Evolutionary conservation across 257 asterid species (phyloP), one percentile per base, ranked within the genome.

Genomic region (Paraleonurus japonicus): DNA sequence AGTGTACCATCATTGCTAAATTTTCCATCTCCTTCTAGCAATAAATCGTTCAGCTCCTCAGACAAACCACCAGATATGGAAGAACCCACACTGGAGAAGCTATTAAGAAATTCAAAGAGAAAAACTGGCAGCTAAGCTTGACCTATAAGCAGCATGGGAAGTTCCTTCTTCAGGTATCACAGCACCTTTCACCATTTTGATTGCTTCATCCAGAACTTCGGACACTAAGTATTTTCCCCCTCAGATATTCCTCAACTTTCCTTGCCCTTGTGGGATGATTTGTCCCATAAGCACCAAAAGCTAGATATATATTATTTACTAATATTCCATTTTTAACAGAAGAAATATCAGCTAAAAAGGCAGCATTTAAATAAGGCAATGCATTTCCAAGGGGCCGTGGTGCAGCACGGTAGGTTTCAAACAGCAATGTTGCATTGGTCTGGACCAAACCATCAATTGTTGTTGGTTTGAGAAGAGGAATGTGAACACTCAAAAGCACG

Each of bases 331-430:
- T 47, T 30, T 20, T 47, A 45, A 28, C 48, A 12, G 48, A 60
- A 30, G 37, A 60, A 45, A 71, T 26, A 47, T 71, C 69, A 19
- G 62, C 76, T 45, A 71, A 71, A 30, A 71, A 60, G 61, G 76
- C 76, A 27, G 76, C 76, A 71, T 71, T 71, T 13, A 71, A 28
- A 47, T 71, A 71, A 0, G 76, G 76, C 69, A 71, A 71, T 3
- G 76, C 69, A 4, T 71, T 71, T 3, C 76, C 76, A 28, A 61
- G 76, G n/a, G n/a, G 76, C 37, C 69, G 76, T 13, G 76, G 76
- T 28, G 76, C 69, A 60, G 76, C 69, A 10, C 76, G 61, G 17
- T 61, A 71, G 27, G 69, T 45, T 32, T 71, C 76, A 47, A 61
- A 71, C 58, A 60, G 11, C 51, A 71, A 28, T 22, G 53, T 28